Evolutionary conservation across 345 rosid species (phyloP).

Genomic region (Sonneratia alba): DNA sequence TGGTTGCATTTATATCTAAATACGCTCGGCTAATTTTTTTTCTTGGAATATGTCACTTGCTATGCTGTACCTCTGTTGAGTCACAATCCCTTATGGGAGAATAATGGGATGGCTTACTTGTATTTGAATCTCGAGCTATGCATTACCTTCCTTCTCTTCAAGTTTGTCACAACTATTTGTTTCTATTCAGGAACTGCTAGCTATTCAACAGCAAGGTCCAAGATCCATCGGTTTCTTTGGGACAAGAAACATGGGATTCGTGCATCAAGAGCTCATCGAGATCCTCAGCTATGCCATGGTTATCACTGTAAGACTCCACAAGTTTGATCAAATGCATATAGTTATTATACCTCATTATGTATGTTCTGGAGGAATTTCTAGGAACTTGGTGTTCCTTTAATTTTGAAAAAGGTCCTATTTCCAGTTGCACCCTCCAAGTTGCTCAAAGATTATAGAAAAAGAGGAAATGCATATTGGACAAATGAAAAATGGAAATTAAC

Average conservation of each 20-base stretch:
- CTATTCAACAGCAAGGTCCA: slow-evolving; percentile 99
- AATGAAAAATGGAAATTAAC: not conserved
- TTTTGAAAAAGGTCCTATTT: too few relatives aligned
- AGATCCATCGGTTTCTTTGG: slow-evolving; percentile 95
- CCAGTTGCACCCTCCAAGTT: too few relatives aligned
- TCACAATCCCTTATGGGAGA: not conserved
- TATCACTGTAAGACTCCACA: slow-evolving; percentile 64
- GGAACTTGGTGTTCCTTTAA: too few relatives aligned
- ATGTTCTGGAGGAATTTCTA: not conserved
- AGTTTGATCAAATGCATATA: slow-evolving; percentile 5
- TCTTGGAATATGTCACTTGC: not conserved
- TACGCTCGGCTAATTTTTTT: not conserved
- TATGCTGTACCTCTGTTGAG: not conserved
- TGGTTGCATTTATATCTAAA: not conserved
- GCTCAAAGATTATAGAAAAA: not conserved
- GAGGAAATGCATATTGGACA: not conserved
- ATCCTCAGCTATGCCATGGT: slow-evolving; percentile 99
- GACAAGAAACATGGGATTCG: slow-evolving; percentile 94
- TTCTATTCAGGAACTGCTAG: slow-evolving; percentile 77
- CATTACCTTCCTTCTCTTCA: not conserved
- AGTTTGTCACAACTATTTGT: not conserved
- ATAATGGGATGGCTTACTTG: not conserved
- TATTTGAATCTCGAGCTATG: not conserved
- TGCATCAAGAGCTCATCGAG: slow-evolving; percentile 98
- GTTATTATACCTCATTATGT: not conserved